Conservation (phyloP, 1,284 basidiomycete genomes). For the Ganoderma multipileum region DNA sequence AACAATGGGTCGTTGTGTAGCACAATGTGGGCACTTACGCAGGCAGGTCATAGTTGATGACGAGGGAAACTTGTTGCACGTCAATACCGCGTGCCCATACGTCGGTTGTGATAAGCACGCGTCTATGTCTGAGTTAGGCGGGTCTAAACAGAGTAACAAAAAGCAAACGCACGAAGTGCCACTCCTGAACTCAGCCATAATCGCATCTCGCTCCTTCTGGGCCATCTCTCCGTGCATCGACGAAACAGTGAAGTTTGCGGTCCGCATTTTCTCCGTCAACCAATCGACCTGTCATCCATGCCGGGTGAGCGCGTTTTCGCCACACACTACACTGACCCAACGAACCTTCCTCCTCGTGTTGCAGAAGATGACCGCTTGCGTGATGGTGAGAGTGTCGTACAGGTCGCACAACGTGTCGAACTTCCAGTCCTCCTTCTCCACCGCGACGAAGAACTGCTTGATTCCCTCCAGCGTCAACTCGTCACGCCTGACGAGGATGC, state of each 20-base stretch:
- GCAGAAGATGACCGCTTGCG: constrained; percentile 99
- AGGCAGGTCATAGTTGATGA: constrained; percentile 98
- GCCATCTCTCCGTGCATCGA: constrained; percentile 99
- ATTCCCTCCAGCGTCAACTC: constrained; percentile 99
- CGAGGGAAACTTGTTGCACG: constrained; percentile 97
- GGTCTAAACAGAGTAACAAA: background rate
- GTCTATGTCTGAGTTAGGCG: constrained; percentile 51
- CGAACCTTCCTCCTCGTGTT: constrained; percentile 95
- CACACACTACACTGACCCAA: constrained; percentile 11
- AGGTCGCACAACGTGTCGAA: constrained; percentile 98
- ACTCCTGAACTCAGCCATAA: constrained; percentile 98
- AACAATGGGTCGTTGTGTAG: background rate
- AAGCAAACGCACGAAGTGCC: constrained; percentile 80
- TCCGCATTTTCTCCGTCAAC: constrained; percentile 98
- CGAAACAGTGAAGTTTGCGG: constrained; percentile 95
- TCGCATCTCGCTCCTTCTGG: constrained; percentile 97
- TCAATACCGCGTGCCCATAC: constrained; percentile 99
- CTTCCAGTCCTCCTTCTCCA: constrained; percentile 99
- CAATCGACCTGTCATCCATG: constrained; percentile 84
- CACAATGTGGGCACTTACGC: constrained; percentile 61
- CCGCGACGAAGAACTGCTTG: constrained; percentile 99
- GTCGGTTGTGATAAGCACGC: constrained; percentile 96
- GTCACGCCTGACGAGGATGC: constrained; percentile 99
- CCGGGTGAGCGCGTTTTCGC: background rate
- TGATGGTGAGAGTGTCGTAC: constrained; percentile 99